These are phyloP conservation scores for Kluyveromyces sp. DNA, from an alignment of 1,139 yeast species.

Conservation along the genomic window DNA sequence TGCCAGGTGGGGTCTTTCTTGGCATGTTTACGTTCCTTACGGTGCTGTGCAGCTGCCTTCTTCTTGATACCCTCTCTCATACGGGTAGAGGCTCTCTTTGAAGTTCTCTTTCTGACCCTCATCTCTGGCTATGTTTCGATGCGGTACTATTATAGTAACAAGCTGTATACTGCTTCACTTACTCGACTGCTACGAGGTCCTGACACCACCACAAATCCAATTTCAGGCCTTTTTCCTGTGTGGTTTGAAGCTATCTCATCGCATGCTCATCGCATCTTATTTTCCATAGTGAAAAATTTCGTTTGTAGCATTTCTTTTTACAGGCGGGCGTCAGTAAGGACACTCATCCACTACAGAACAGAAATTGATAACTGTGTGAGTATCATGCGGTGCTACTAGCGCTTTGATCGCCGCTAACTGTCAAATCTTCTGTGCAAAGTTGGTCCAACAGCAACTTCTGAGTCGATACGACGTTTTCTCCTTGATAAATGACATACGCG, in stretches of 20 bases:
- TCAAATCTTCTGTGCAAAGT: too few relatives aligned
- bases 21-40: conserved; percentile 73
- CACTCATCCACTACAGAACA: too few relatives aligned
- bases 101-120: conserved; percentile 34
- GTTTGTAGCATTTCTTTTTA: not conserved
- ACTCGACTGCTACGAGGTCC: not conserved
- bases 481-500: too few relatives aligned
- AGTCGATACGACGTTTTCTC: too few relatives aligned
- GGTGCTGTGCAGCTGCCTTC: conserved; percentile 86
- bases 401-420: too few relatives aligned
- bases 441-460: too few relatives aligned
- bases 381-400: too few relatives aligned
- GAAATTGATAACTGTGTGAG: too few relatives aligned
- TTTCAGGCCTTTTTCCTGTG: not conserved
- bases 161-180: not conserved
- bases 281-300: not conserved
- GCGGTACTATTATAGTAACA: not conserved
- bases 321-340: not conserved
- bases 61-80: conserved; percentile 94
- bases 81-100: conserved; percentile 80
- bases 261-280: not conserved
- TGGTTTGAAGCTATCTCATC: not conserved
- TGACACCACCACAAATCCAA: not conserved
- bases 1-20: conserved; percentile 94
- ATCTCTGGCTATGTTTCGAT: conserved; percentile 10